phyloP scores from a whole-genome alignment of 2,329 filamentous ascomycete genomes.

The Stagonosporopsis chrysanthemi region DNA sequence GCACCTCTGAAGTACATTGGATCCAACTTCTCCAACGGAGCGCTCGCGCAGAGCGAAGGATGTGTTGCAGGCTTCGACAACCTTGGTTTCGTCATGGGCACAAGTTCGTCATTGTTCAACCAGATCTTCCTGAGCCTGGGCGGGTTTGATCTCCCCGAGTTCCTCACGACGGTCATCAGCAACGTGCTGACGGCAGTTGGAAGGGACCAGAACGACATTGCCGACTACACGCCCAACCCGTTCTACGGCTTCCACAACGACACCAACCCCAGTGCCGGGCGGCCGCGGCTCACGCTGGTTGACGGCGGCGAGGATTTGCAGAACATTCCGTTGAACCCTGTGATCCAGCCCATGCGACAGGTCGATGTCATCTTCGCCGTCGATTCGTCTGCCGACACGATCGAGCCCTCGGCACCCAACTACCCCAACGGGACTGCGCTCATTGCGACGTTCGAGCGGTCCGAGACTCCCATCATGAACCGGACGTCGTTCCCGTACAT shows the following conservation, averaged over 20 bases:
- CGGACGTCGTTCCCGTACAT: slow-evolving; percentile 75
- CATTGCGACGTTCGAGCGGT: slow-evolving; percentile 76
- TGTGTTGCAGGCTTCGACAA: slow-evolving; percentile 87
- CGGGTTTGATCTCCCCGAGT: slow-evolving; percentile 55
- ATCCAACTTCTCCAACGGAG: slow-evolving; percentile 72
- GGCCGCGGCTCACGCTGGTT: slow-evolving; percentile 70
- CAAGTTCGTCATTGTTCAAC: slow-evolving; percentile 86
- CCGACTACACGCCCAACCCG: slow-evolving; percentile 76
- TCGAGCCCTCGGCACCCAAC: slow-evolving; percentile 52
- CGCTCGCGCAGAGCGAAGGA: slow-evolving; percentile 60
- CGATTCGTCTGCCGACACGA: slow-evolving; percentile 78
- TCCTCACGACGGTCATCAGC: slow-evolving; percentile 61
- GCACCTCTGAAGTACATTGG: slow-evolving; percentile 75
- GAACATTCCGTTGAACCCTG: slow-evolving; percentile 79
- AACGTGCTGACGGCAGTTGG: slow-evolving; percentile 65
- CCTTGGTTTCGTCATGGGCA: slow-evolving; percentile 83
- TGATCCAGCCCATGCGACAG: slow-evolving; percentile 74
- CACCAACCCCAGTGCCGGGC: slow-evolving; percentile 64
- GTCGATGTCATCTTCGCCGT: slow-evolving; percentile 85
- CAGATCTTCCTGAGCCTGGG: slow-evolving; percentile 73
- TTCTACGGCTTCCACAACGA: slow-evolving; percentile 71
- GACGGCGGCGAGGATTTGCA: slow-evolving; percentile 81
- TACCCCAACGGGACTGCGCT: slow-evolving; percentile 83
- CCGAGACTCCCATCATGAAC: slow-evolving; percentile 66
- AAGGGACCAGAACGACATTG: slow-evolving; percentile 72